A percentile compares a stretch with the other conserved stretches of the same genome.
These are phyloP conservation scores for Kernera saxatilis DNA, from an alignment of 345 rosid species.

Conservation along the genomic window DNA sequence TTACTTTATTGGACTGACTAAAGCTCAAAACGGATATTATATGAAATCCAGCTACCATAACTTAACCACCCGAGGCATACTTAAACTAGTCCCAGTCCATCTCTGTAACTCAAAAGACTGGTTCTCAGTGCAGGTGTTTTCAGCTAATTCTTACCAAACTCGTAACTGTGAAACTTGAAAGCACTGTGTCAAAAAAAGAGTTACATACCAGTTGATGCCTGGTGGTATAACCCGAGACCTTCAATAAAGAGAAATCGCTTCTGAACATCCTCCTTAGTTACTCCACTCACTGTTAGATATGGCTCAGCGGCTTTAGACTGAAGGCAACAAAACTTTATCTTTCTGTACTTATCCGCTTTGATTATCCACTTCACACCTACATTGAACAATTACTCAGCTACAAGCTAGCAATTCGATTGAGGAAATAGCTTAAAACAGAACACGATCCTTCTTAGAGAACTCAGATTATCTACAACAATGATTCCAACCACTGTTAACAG, in stretches of 20 bases:
- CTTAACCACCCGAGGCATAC: no score
- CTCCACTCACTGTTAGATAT: conserved; percentile 63
- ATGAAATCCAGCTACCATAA: no score
- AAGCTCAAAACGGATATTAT: no score
- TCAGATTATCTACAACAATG: background rate
- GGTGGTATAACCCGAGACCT: conserved; percentile 73
- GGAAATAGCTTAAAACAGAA: background rate
- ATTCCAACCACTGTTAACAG: background rate
- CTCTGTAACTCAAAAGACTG: background rate
- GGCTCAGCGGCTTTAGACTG: conserved; percentile 89
- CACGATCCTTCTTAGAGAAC: background rate
- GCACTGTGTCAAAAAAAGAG: background rate
- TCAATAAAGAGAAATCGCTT: conserved; percentile 77
- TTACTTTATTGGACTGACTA: no score
- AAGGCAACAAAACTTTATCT: conserved; percentile 91
- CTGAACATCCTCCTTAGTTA: conserved; percentile 66
- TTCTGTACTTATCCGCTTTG: conserved; percentile 64
- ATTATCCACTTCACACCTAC: conserved; percentile 90
- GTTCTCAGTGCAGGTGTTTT: background rate
- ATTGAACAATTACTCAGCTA: background rate
- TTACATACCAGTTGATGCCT: conserved; percentile 75
- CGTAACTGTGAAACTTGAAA: background rate
- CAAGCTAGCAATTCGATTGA: background rate
- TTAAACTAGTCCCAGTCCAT: background rate
- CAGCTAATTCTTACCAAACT: background rate